A percentile compares a stretch with the other conserved stretches of the same genome.
Conservation (phyloP, 441 rosid species). For the Kokia cookei region DNA sequence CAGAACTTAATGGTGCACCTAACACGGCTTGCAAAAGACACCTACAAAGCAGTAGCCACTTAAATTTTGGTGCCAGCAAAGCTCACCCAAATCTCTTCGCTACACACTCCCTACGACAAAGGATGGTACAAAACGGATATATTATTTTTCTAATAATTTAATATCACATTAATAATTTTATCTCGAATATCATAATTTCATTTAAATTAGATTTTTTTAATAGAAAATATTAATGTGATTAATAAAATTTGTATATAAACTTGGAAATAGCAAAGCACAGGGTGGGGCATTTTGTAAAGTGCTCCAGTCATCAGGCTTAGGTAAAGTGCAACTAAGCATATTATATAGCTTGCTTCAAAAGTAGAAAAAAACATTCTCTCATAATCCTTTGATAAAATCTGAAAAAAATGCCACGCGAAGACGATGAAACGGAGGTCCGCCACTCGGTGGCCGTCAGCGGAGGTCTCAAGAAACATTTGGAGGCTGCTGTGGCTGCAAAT, state of each 20-base stretch:
- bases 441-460: conserved; percentile 18
- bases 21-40: conserved; percentile 27
- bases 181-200: no score
- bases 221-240: no score
- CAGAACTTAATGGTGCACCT: conserved; percentile 42
- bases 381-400: conserved; percentile 10
- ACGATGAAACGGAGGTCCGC: conserved; percentile 35
- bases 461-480: conserved; percentile 51
- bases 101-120: background rate
- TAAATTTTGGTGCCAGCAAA: conserved; percentile 11
- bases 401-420: conserved; percentile 42
- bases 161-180: no score
- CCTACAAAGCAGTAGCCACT: conserved; percentile 3
- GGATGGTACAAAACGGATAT: no score
- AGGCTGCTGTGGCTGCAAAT: conserved; percentile 44
- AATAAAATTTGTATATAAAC: background rate
- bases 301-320: conserved; percentile 26
- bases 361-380: conserved; percentile 7
- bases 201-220: no score
- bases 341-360: conserved; percentile 36
- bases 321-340: conserved; percentile 14
- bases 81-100: conserved; percentile 8
- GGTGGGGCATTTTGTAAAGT: conserved; percentile 14
- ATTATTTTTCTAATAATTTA: no score
- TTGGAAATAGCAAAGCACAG: conserved; percentile 15